Base-by-base conservation (phyloP, 2,329 filamentous ascomycete genomes). In the Ceratocystis ficicola region DNA sequence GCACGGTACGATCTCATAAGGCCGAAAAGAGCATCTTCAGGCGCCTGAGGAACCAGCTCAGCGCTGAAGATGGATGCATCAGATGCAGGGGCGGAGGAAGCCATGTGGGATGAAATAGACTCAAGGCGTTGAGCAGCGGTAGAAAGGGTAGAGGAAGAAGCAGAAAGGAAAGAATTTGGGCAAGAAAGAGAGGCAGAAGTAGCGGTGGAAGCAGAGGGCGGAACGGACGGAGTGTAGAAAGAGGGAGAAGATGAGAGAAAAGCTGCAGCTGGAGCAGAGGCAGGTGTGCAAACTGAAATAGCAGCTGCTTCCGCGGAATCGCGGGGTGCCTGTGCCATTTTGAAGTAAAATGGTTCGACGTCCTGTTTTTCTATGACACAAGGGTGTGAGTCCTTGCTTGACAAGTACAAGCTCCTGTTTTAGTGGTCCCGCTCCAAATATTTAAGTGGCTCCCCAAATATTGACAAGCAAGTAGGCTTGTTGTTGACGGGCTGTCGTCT, bases 11-110 rank as follows among this genome's bases (percentile, higher is more conserved):
- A 91, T 69, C 88, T 85, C 83, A 93, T 91, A 72, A 99, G 80
- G 67, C 93, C 92, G 74, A 99, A 99, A 74, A 99, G 84, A 70
- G 93, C 86, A 78, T 99, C 94, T 76, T 96, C 92, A 61, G 94
- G 92, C 68, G 94, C 94, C 77, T 93, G 87, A 72, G 92, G 89
- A 68, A 96, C 90, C 70, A 82, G 79, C 73, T 88, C 83, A 72
- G 87, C 82, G 68, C 86, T 83, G 79, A 96, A 96, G 73, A 82
- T 84, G 71, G 88, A 87, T 17, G 55, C 55, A 30, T 30, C 30
- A 66, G 80, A 74, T 72, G 78, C 76, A 32, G 62, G 46, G 30
- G 63, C 66, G 28, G 68, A 62, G 66, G 74, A 72, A 69, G 74
- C 71, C 75, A 77, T 77, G 77, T 94, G 90, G 73, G 79, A 80